A percentile compares a stretch with the other conserved stretches of the same genome.
phyloP scores from a whole-genome alignment of 306 rosid species.

The Ziziphus jujuba region DNA sequence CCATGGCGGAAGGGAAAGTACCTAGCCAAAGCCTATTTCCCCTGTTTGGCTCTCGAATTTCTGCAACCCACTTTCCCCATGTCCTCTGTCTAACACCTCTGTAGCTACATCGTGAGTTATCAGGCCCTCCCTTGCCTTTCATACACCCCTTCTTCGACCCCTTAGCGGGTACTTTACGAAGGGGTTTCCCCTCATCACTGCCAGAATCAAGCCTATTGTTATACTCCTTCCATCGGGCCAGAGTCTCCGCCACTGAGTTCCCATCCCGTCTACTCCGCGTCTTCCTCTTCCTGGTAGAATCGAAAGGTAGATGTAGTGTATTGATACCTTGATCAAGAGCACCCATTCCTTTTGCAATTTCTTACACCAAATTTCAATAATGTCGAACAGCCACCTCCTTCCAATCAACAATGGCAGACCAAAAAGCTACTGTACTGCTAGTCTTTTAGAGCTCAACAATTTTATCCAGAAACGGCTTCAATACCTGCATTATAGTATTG shows the following conservation, averaged over 20 bases:
- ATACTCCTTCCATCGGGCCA: slow-evolving; percentile 72
- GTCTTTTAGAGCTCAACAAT: slow-evolving; percentile 15
- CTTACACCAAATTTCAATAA: not conserved
- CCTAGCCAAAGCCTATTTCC: slow-evolving; percentile 88
- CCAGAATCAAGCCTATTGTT: slow-evolving; percentile 37
- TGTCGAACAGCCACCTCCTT: slow-evolving; percentile 16
- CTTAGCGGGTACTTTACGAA: slow-evolving; percentile 62
- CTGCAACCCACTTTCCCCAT: slow-evolving; percentile 99
- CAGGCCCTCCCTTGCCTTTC: slow-evolving; percentile 98
- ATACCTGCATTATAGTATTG: slow-evolving; percentile 30
- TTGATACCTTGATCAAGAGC: slow-evolving; percentile 38
- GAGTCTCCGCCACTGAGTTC: slow-evolving; percentile 59
- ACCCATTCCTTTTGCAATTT: slow-evolving; percentile 41
- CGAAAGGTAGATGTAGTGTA: slow-evolving; percentile 27
- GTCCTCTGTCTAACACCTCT: slow-evolving; percentile 98
- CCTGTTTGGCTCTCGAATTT: slow-evolving; percentile 78
- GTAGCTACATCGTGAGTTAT: slow-evolving; percentile 64
- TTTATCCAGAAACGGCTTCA: not conserved
- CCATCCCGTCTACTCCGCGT: slow-evolving; percentile 60
- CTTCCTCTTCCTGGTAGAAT: slow-evolving; percentile 72
- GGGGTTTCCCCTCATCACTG: slow-evolving; percentile 29
- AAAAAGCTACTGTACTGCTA: not conserved
- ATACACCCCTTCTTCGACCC: slow-evolving; percentile 99
- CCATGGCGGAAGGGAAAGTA: slow-evolving; percentile 62
- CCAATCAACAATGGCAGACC: not conserved